Base-by-base conservation (phyloP, 352 stramenopile species). In the Phytophthora pisi region DNA sequence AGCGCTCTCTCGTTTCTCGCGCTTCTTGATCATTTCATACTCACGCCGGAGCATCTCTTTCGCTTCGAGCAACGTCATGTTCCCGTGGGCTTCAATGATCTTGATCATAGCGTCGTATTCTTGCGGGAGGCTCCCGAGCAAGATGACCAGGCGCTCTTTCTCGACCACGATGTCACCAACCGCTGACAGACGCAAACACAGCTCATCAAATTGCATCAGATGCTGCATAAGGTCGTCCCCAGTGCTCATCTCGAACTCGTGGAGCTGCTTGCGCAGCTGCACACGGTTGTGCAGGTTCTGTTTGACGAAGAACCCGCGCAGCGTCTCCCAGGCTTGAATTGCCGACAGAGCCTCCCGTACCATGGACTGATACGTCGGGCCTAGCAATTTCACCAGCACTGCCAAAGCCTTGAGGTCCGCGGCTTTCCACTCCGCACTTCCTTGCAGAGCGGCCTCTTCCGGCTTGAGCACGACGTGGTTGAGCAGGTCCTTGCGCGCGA, bases 251-350 rank as follows among this genome's bases (percentile, higher is more conserved):
- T 51, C 20, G 18, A 34, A 51, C 46, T 9, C 46, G 20, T 51
- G 46, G 23, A 51, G 20, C 9, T 31, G 20, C 46, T 51, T 34
- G 46, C 46, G 46, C 46, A 51, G 46, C 46, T 51, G 18, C 20
- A 51, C n/a, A 49, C 42, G 42, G 42, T 49, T 49, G 42, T 26
- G n/a, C 42, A 49, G 42, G n/a, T 49, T 49, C 42, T 49, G 42
- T 4, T 49, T 49, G 5, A 23, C 42, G 42, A 49, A 49, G 42
- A 49, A 49, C 5, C 6, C n/a, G 5, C 16, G 42, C 10, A 49
- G n/a, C 5, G 8, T 49, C 13, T 49, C 16, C 42, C n/a, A 49
- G 1, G n/a, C 16, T 7, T 26, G 42, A 7, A 49, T 49, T 5
- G 42, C 42, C 42, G 42, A 49, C 26, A 6, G 10, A 4, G 42